Percentiles rank a stretch among this genome's conserved stretches.
phyloP scores from a whole-genome alignment of 2,329 filamentous ascomycete species.

The Leptographium flavum region DNA sequence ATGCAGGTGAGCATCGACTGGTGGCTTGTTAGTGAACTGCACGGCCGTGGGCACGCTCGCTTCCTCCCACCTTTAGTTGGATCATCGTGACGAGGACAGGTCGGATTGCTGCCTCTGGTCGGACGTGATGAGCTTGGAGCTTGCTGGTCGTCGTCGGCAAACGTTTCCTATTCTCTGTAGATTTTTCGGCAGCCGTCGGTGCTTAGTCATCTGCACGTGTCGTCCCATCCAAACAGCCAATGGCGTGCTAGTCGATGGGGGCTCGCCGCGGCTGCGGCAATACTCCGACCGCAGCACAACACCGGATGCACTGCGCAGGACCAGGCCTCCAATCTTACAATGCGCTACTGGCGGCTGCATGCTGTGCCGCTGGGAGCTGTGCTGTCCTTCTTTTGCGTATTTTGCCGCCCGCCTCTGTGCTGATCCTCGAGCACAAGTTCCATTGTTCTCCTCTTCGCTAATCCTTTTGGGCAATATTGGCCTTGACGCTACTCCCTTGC shows the following conservation, averaged over 20 bases:
- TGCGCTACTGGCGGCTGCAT: too few species aligned
- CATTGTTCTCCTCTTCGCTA: too few species aligned
- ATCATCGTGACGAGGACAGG: too few species aligned
- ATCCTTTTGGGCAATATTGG: too few species aligned
- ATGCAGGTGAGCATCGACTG: conserved; percentile 98
- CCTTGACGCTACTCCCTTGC: neutral
- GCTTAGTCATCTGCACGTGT: neutral
- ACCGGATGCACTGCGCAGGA: neutral
- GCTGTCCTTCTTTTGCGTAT: too few species aligned
- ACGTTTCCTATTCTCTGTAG: neutral
- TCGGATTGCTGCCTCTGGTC: neutral
- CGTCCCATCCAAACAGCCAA: neutral
- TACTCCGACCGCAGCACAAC: neutral
- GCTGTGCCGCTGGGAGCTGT: too few species aligned
- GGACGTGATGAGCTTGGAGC: too few species aligned
- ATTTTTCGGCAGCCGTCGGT: neutral
- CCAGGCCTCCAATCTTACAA: too few species aligned
- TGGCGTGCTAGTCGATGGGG: neutral
- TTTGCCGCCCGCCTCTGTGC: too few species aligned
- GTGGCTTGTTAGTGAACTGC: neutral
- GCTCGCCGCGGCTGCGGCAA: neutral
- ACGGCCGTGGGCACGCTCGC: too few species aligned
- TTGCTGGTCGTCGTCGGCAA: neutral
- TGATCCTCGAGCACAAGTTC: too few species aligned
- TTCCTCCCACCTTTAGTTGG: conserved; percentile 49